Conservation (phyloP, 495 filamentous ascomycete species). For the Schizothecium vesticola region DNA sequence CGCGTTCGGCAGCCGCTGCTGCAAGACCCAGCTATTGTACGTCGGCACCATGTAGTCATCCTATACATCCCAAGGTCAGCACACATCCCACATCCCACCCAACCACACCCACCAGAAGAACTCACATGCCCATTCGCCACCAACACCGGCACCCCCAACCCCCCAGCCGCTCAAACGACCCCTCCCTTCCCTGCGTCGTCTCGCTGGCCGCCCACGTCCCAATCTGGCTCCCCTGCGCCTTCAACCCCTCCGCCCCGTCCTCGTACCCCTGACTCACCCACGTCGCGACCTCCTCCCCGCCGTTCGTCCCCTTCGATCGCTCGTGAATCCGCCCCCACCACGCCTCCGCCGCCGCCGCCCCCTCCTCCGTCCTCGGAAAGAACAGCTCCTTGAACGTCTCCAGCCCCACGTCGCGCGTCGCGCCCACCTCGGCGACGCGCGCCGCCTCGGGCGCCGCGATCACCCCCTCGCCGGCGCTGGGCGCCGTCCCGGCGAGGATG, state of each 20-base stretch:
- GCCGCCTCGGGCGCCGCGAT: constrained; percentile 15
- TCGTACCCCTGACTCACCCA: constrained; percentile 14
- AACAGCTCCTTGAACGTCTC: constrained; percentile 22
- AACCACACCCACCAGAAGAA: background rate
- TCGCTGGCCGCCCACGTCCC: constrained; percentile 6
- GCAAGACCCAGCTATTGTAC: constrained; percentile 26
- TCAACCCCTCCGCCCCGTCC: constrained; percentile 13
- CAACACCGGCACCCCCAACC: constrained; percentile 29
- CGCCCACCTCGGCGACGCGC: constrained; percentile 12
- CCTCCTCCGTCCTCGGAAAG: constrained; percentile 9
- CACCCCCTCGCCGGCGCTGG: constrained; percentile 18
- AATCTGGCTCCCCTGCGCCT: constrained; percentile 12
- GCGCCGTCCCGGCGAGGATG: constrained; percentile 21
- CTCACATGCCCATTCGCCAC: constrained; percentile 29
- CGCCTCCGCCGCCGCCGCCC: constrained; percentile 7
- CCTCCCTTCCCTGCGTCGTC: constrained; percentile 3
- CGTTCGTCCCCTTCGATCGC: background rate
- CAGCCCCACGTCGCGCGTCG: constrained; percentile 10
- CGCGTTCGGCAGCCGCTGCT: constrained; percentile 26
- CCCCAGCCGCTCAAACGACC: constrained; percentile 25
- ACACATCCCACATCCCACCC: background rate
- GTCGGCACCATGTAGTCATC: constrained; percentile 32
- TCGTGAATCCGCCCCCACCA: constrained; percentile 22
- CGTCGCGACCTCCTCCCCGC: constrained; percentile 7
- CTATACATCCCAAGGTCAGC: background rate